Evolutionary conservation across 129 eudicot genomes (phyloP).

Genomic region (Centaurea solstitialis): DNA sequence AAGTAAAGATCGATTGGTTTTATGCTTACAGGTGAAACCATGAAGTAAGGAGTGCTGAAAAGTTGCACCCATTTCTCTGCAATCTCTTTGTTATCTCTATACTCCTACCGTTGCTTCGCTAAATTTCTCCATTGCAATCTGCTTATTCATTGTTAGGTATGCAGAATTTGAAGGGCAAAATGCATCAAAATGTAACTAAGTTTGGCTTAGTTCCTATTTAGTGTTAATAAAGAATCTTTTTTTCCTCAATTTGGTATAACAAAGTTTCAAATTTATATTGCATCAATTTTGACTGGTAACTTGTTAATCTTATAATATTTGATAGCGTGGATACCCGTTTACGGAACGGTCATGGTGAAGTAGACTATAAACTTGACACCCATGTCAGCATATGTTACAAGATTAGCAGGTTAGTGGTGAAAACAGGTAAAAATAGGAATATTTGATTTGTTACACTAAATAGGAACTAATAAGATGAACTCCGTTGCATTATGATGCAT

Average conservation of each 20-base stretch:
- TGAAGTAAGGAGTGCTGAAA: conserved; percentile 83
- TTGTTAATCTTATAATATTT: not conserved
- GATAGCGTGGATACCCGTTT: not conserved
- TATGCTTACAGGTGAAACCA: conserved; percentile 94
- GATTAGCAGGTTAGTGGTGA: not conserved
- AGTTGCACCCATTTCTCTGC: conserved; percentile 91
- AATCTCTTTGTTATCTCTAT: conserved; percentile 65
- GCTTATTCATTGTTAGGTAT: conserved; percentile 30
- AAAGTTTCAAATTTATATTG: not conserved
- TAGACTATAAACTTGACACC: not conserved
- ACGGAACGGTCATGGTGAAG: not conserved
- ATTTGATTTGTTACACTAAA: not conserved
- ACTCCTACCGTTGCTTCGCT: conserved; percentile 99
- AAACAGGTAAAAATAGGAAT: not conserved
- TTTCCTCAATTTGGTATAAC: not conserved
- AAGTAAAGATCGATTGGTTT: not conserved
- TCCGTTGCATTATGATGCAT: not conserved
- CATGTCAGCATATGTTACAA: not conserved
- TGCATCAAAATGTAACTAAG: not conserved
- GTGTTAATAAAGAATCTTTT: not conserved
- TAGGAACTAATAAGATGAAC: not conserved
- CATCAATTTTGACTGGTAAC: not conserved
- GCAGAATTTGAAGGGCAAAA: not conserved
- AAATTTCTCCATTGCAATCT: conserved; percentile 95
- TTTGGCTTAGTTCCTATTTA: not conserved